These are phyloP conservation scores for Bidens hawaiensis DNA, from an alignment of 140 eudicot genomes.

Conservation along the genomic window DNA sequence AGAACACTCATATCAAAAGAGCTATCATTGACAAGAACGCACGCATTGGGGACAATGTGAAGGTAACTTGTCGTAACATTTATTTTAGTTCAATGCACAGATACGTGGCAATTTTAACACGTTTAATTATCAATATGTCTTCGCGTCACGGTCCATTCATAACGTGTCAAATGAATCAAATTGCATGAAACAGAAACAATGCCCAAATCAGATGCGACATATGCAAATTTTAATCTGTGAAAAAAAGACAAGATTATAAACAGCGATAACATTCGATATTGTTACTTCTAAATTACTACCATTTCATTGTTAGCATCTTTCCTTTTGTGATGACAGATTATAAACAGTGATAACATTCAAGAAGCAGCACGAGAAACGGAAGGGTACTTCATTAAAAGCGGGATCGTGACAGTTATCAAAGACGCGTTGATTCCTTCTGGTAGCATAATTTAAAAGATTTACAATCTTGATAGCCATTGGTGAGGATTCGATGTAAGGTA, in stretches of 20 bases:
- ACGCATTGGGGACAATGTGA: conserved; percentile 85
- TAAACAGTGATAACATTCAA: conserved; percentile 69
- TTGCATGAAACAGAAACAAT: background rate
- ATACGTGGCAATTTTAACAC: no score
- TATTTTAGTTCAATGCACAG: no score
- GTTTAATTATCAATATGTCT: conserved; percentile 2
- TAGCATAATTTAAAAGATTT: conserved; percentile 53
- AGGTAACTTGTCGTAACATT: conserved; percentile 41
- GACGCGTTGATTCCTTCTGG: conserved; percentile 88
- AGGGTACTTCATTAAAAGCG: conserved; percentile 94
- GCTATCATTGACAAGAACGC: conserved; percentile 95
- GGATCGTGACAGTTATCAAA: conserved; percentile 85
- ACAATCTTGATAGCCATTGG: conserved; percentile 3
- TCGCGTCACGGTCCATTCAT: background rate
- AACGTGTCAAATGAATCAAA: background rate
- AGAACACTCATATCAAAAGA: conserved; percentile 73
- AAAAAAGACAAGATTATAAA: no score
- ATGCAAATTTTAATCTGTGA: no score
- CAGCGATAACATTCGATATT: no score
- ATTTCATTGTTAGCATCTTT: background rate
- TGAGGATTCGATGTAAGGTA: conserved; percentile 20
- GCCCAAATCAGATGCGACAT: background rate
- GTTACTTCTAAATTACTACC: background rate
- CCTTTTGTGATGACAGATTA: conserved; percentile 46
- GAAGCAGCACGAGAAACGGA: conserved; percentile 99